These are phyloP conservation scores for Saposhnikovia divaricata DNA, from an alignment of 129 eudicot genomes.

Conservation along the genomic window DNA sequence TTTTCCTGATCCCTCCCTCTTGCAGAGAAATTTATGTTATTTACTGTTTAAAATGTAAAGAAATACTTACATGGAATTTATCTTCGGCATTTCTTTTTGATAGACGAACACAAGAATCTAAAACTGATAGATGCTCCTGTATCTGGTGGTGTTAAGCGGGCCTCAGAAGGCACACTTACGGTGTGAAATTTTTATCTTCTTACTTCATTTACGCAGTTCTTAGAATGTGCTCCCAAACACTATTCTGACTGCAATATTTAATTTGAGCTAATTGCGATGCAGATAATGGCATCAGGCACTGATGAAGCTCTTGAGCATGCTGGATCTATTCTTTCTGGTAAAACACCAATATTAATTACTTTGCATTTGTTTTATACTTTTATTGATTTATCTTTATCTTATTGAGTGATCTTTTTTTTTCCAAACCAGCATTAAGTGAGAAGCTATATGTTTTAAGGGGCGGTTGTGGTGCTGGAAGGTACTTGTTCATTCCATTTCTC, in stretches of 20 bases:
- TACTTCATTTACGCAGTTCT: conserved; percentile 8
- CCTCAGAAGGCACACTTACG: conserved; percentile 88
- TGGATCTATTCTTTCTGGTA: conserved; percentile 86
- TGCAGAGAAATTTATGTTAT: neutral
- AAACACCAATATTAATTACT: neutral
- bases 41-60: neutral
- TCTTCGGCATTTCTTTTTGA: neutral
- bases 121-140: conserved; percentile 98
- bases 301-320: conserved; percentile 86
- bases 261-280: conserved; percentile 13
- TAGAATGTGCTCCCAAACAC: neutral
- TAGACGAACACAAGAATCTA: conserved; percentile 63
- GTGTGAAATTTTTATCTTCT: conserved; percentile 34
- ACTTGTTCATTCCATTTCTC: conserved; percentile 20
- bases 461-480: conserved; percentile 99
- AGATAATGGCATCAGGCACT: conserved; percentile 97
- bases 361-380: neutral
- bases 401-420: conserved; percentile 5
- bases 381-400: conserved; percentile 6
- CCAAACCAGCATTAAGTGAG: conserved; percentile 77
- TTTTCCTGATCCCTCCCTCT: neutral
- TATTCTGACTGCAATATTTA: neutral
- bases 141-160: conserved; percentile 96
- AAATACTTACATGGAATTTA: neutral
- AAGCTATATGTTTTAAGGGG: conserved; percentile 89